Evolutionary conservation across 495 filamentous ascomycete species (phyloP).

Genomic region (Chaetomium tenue): DNA sequence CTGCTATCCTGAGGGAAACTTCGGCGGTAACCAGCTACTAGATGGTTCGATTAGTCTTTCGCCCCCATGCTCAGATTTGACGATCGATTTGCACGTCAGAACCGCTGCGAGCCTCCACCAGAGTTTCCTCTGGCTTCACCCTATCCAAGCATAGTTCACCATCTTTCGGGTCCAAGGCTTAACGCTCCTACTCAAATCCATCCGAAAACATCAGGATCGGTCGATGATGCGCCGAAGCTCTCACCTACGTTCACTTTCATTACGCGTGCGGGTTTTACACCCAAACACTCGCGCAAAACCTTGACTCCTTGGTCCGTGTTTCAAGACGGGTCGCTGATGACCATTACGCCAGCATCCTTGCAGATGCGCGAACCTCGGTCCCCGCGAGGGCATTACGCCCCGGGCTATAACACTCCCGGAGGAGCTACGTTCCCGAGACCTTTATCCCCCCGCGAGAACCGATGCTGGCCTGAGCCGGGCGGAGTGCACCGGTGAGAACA

Average conservation of each 20-base stretch:
- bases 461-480: slow-evolving; percentile 56
- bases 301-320: slow-evolving; percentile 75
- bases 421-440: slow-evolving; percentile 57
- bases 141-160: slow-evolving; percentile 69
- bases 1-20: slow-evolving; percentile 76
- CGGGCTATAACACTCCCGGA: slow-evolving; percentile 60
- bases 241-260: slow-evolving; percentile 64
- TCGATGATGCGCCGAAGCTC: slow-evolving; percentile 63
- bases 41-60: slow-evolving; percentile 70
- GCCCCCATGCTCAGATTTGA: slow-evolving; percentile 63
- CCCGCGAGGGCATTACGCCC: slow-evolving; percentile 25
- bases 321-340: slow-evolving; percentile 46
- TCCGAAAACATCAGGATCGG: slow-evolving; percentile 71
- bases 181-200: slow-evolving; percentile 76
- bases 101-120: slow-evolving; percentile 69
- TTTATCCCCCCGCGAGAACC: slow-evolving; percentile 46
- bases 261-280: slow-evolving; percentile 66
- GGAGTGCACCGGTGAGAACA: slow-evolving; percentile 57
- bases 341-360: slow-evolving; percentile 65
- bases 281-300: slow-evolving; percentile 67
- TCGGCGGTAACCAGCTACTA: slow-evolving; percentile 68
- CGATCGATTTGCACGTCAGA: slow-evolving; percentile 75
- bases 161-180: slow-evolving; percentile 71
- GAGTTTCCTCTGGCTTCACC: slow-evolving; percentile 76
- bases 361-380: slow-evolving; percentile 33